phyloP scores from a whole-genome alignment of 2,329 filamentous ascomycete genomes.

The Ophiocordyceps camponoti-leonardi region DNA sequence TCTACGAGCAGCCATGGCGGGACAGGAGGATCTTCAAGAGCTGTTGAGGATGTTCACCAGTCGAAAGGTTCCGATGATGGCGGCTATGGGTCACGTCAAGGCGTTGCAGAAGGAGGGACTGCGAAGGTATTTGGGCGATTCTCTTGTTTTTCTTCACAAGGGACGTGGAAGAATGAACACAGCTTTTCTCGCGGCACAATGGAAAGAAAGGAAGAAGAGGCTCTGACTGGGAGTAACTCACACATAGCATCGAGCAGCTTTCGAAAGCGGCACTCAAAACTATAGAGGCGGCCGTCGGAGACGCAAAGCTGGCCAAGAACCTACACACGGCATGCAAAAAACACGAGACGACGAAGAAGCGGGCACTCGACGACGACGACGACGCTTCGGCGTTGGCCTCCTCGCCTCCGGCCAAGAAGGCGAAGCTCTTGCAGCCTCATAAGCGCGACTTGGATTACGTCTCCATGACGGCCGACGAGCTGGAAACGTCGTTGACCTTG shows the following conservation, averaged over 20 bases:
- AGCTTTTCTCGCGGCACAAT: too few relatives aligned
- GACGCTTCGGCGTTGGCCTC: neutral
- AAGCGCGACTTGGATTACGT: conserved; percentile 19
- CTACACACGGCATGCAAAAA: conserved; percentile 37
- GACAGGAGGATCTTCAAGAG: conserved; percentile 42
- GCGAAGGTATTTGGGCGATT: conserved; percentile 26
- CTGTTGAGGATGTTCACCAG: conserved; percentile 41
- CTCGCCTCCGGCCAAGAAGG: conserved; percentile 9
- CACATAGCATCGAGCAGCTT: conserved; percentile 34
- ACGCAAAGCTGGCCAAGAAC: conserved; percentile 30
- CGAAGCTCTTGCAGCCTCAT: conserved; percentile 13
- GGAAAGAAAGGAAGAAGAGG: too few relatives aligned
- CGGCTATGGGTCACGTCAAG: conserved; percentile 40
- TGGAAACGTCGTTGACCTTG: conserved; percentile 45
- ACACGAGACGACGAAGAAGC: conserved; percentile 20
- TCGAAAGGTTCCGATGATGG: conserved; percentile 40
- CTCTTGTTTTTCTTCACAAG: neutral
- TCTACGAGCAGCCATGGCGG: conserved; percentile 26
- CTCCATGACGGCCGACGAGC: conserved; percentile 32
- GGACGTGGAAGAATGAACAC: neutral
- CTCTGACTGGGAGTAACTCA: too few relatives aligned
- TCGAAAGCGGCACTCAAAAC: conserved; percentile 27
- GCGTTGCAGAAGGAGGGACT: conserved; percentile 36
- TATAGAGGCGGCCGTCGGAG: conserved; percentile 27
- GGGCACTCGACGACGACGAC: conserved; percentile 8